These are phyloP conservation scores for Candida nanaspora DNA, from an alignment of 805 yeast species.

Conservation along the genomic window DNA sequence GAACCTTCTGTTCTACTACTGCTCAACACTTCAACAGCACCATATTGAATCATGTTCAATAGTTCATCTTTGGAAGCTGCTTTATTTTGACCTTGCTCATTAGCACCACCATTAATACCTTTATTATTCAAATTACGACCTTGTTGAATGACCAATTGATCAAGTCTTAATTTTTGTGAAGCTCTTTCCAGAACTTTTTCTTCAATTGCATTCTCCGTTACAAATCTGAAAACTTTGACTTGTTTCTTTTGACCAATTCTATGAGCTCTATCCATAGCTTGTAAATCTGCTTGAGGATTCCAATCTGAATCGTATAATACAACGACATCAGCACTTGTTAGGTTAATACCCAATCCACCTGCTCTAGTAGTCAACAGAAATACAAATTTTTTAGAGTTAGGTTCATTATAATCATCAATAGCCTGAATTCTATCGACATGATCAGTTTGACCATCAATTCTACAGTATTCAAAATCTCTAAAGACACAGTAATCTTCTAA, in stretches of 20 bases:
- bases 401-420: slow-evolving; percentile 75
- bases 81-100: slow-evolving; percentile 25
- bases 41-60: slow-evolving; percentile 75
- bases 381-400: slow-evolving; percentile 64
- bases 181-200: slow-evolving; percentile 79
- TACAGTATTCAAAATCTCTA: slow-evolving; percentile 62
- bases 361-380: slow-evolving; percentile 79
- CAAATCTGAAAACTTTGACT: slow-evolving; percentile 69
- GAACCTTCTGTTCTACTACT: slow-evolving; percentile 13
- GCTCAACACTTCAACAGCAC: slow-evolving; percentile 60
- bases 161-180: slow-evolving; percentile 69
- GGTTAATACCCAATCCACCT: slow-evolving; percentile 83
- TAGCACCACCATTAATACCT: no score
- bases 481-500: slow-evolving; percentile 73
- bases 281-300: slow-evolving; percentile 87
- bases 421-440: slow-evolving; percentile 70
- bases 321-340: slow-evolving; percentile 76
- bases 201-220: slow-evolving; percentile 78
- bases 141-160: slow-evolving; percentile 78
- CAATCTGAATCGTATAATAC: slow-evolving; percentile 75
- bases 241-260: slow-evolving; percentile 84
- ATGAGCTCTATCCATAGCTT: slow-evolving; percentile 87
- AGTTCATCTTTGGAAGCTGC: slow-evolving; percentile 61
- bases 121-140: slow-evolving; percentile 30
- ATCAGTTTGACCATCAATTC: slow-evolving; percentile 81